A percentile compares a stretch with the other conserved stretches of the same genome.
Evolutionary conservation across 208 protist species (phyloP).

Genomic region (Trypanosoma lewisi): DNA sequence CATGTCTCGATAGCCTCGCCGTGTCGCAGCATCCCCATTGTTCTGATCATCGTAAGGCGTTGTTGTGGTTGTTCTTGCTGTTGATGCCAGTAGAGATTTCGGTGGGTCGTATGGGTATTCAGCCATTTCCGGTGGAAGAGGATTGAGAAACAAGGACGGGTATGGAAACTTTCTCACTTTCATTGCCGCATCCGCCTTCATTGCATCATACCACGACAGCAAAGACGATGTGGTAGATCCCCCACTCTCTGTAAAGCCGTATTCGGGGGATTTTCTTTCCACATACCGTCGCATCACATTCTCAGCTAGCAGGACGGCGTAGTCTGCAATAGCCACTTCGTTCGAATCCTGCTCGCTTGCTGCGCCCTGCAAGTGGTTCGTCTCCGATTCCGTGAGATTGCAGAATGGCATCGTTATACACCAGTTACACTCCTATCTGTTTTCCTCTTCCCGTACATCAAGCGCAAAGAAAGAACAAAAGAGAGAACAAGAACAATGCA

Average conservation of each 20-base stretch:
- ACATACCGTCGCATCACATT: constrained; percentile 23
- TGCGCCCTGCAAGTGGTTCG: background rate
- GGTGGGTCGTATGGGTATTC: constrained; percentile 18
- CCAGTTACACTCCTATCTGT: no score
- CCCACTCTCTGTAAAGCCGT: no score
- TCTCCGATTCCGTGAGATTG: constrained; percentile 2
- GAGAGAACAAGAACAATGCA: no score
- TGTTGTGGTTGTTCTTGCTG: background rate
- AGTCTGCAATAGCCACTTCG: constrained; percentile 2
- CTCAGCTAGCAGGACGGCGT: background rate
- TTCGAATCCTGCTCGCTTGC: background rate
- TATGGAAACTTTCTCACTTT: constrained; percentile 37
- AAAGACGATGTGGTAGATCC: background rate
- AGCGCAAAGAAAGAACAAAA: no score
- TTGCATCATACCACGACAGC: constrained; percentile 5
- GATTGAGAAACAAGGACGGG: constrained; percentile 55
- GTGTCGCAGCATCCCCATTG: background rate
- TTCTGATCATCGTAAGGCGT: background rate
- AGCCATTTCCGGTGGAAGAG: constrained; percentile 6
- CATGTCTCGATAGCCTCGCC: constrained; percentile 3
- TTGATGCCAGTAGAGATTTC: constrained; percentile 16
- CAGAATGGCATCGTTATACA: constrained; percentile 15
- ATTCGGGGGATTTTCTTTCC: constrained; percentile 19
- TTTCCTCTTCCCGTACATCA: no score
- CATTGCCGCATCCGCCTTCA: background rate